These are phyloP conservation scores for Salix udensis DNA, from an alignment of 345 rosid species.

Conservation along the genomic window DNA sequence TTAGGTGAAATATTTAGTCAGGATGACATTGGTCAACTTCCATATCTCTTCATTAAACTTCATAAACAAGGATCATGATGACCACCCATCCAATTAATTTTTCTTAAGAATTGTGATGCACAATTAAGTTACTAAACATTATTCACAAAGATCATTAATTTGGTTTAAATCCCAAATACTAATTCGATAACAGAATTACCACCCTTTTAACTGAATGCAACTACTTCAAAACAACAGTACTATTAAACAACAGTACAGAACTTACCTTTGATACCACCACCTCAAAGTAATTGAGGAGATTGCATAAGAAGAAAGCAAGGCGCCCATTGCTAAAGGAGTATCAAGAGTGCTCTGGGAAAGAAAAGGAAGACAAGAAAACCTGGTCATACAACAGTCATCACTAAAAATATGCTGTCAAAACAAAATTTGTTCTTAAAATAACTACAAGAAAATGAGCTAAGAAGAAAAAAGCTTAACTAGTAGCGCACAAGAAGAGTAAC, in stretches of 20 bases:
- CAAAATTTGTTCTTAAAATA: neutral
- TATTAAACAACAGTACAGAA: neutral
- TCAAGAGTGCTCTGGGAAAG: conserved; percentile 69
- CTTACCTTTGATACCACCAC: conserved; percentile 35
- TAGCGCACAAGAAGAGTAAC: neutral
- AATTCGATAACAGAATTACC: neutral
- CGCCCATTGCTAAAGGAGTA: conserved; percentile 48
- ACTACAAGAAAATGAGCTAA: neutral
- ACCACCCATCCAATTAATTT: neutral
- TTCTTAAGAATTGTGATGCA: neutral
- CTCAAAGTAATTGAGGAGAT: conserved; percentile 35
- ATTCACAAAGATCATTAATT: neutral
- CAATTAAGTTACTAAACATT: neutral
- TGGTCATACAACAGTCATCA: neutral
- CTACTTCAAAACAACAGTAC: neutral
- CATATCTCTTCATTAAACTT: neutral
- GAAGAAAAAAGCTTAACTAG: neutral
- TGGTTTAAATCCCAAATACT: neutral
- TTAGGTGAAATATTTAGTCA: neutral
- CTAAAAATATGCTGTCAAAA: neutral
- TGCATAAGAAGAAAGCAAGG: conserved; percentile 34
- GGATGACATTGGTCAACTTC: neutral
- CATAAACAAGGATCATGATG: neutral
- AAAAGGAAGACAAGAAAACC: neutral
- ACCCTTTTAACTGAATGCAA: neutral